Evolutionary conservation across 139 green algal genomes (phyloP).

Genomic region (Spirogloea muscicola): DNA sequence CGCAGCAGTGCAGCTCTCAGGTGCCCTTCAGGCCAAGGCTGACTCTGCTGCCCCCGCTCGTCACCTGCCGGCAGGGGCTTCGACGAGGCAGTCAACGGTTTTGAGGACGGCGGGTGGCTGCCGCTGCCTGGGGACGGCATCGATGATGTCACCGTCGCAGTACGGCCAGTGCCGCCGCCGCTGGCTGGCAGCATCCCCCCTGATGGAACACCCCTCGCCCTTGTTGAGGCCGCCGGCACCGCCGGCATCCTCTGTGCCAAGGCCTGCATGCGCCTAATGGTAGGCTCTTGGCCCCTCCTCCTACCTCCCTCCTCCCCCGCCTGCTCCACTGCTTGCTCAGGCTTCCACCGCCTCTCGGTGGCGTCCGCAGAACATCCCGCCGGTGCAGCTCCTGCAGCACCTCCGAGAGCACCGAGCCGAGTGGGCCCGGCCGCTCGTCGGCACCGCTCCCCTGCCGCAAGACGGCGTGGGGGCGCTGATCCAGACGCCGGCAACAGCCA

Average conservation of each 20-base stretch:
- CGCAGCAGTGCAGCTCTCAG: background rate
- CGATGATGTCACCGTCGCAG: constrained; percentile 42
- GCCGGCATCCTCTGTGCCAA: constrained; percentile 33
- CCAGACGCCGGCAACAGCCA: too few relatives aligned
- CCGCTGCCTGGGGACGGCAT: constrained; percentile 34
- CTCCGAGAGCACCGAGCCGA: constrained; percentile 28
- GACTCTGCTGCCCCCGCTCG: background rate
- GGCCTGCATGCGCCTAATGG: constrained; percentile 27
- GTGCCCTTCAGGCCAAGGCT: background rate
- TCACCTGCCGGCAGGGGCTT: constrained; percentile 39
- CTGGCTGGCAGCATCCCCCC: too few relatives aligned
- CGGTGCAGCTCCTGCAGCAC: constrained; percentile 23
- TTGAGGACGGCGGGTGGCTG: constrained; percentile 39
- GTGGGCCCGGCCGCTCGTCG: too few relatives aligned
- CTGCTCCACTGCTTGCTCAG: background rate
- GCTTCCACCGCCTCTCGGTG: too few relatives aligned
- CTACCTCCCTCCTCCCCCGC: background rate
- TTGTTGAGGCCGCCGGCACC: background rate
- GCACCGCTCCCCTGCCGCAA: too few relatives aligned
- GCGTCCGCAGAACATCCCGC: constrained; percentile 21
- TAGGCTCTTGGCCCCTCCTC: background rate
- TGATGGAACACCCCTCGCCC: too few relatives aligned
- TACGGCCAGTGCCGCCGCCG: too few relatives aligned
- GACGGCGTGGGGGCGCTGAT: too few relatives aligned
- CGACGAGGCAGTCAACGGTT: constrained; percentile 46